Percentiles rank a stretch among this genome's conserved stretches.
phyloP scores from a whole-genome alignment of 495 filamentous ascomycete species.

The Chaetomidium leptoderma region DNA sequence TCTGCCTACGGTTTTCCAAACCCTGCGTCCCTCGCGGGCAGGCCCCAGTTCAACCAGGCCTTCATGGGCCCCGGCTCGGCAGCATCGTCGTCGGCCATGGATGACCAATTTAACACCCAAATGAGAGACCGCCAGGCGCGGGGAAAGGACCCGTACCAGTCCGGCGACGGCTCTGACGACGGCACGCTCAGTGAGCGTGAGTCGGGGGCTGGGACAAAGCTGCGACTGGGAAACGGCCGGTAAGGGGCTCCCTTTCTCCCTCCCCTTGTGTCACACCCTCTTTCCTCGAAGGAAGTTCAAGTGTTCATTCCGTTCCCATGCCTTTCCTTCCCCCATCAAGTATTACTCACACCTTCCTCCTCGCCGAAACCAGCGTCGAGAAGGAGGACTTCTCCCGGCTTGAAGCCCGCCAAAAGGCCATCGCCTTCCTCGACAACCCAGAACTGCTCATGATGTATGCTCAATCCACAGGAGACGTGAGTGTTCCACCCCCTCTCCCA shows the following conservation, averaged over 20 bases:
- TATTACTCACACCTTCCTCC: conserved; percentile 1
- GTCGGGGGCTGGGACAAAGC: conserved; percentile 8
- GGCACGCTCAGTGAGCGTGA: conserved; percentile 28
- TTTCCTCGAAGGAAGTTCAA: too few relatives aligned
- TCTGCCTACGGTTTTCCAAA: background rate
- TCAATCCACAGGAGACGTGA: conserved; percentile 43
- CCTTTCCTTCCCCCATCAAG: background rate
- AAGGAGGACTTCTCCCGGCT: conserved; percentile 28
- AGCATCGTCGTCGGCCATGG: conserved; percentile 15
- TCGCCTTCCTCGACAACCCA: conserved; percentile 45
- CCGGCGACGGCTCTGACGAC: conserved; percentile 25
- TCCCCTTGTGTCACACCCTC: background rate
- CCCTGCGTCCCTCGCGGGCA: background rate
- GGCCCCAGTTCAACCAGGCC: conserved; percentile 7
- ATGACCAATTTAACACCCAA: conserved; percentile 30
- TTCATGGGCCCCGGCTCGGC: conserved; percentile 1
- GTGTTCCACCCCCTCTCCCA: conserved; percentile 14
- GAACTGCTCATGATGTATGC: conserved; percentile 54
- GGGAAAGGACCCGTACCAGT: conserved; percentile 48
- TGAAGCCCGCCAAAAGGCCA: conserved; percentile 41
- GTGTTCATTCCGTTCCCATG: too few relatives aligned
- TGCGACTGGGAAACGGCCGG: conserved; percentile 19
- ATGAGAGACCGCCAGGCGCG: conserved; percentile 53
- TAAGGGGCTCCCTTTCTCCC: background rate
- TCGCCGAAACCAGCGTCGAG: conserved; percentile 6